Base-by-base conservation (phyloP, 495 filamentous ascomycete genomes). In the Hamigera avellanea region DNA sequence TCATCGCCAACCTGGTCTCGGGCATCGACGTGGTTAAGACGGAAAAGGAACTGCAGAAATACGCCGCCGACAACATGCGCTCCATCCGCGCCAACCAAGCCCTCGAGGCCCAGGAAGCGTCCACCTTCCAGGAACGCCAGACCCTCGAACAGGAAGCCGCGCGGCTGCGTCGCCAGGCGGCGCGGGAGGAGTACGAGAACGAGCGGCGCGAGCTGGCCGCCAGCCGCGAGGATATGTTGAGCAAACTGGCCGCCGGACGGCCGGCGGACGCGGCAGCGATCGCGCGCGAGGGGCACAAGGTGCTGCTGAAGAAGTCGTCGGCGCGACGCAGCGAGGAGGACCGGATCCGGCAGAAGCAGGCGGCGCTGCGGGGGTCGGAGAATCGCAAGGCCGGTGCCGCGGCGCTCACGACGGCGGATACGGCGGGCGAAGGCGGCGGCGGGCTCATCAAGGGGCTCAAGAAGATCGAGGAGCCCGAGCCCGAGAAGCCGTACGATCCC, bases 401-500 rank as follows among this genome's bases (percentile, higher is more conserved):
- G 64, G 33, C 27, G 35, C 25, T 45, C 12, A 37, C 44, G 10
- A 39, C 56, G 2, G 48, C 52, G 5, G 56, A 52, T 8, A 39
- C 43, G 25, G 51, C 43, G 8, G 52, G 50, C 14, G 26, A 36
- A 0, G 51, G 55, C 13, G 61, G 59, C 25, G 61, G 64, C 4
- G 54, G 62, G 17, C 45, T 64, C 14, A 85, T 93, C 54, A 78
- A 82, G 43, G 87, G 87, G 3, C 70, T 94, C 36, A 86, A 80
- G 55, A 76, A 78, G 48, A 59, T 71, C 43, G 58, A 67, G 35
- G 67, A 64, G 12, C 62, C 77, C 1, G 69, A 70, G 35, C 69
- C 67, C n/a, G 78, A 82, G 49, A 76, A 80, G 41, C 76, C 83
- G 1, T 95, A 91, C 54, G 88, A 96, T 69, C 81, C 89, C 1